phyloP scores from a whole-genome alignment of 1,284 basidiomycete species.

The Apiotrichum domesticum region DNA sequence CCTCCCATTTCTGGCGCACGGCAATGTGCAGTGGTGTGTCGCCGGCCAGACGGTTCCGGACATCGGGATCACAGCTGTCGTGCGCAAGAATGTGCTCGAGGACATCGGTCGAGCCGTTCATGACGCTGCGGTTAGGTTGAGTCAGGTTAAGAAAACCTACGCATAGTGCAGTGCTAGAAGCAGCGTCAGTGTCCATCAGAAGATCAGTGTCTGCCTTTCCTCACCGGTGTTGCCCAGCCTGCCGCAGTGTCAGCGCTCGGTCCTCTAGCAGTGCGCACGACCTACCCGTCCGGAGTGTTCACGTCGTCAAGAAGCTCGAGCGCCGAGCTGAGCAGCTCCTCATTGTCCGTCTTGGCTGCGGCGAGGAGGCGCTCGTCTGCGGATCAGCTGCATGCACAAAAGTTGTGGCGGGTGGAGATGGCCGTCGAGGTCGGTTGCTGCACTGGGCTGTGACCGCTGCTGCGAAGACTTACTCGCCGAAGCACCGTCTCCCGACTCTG shows the following conservation, averaged over 20 bases:
- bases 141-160: conserved; percentile 50
- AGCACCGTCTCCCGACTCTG: conserved; percentile 32
- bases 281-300: conserved; percentile 70
- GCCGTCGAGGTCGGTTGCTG: too few species aligned
- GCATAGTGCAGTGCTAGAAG: conserved; percentile 67
- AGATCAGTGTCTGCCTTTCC: too few species aligned
- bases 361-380: conserved; percentile 67
- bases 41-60: conserved; percentile 64
- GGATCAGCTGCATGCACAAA: background rate
- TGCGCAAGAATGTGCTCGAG: conserved; percentile 67
- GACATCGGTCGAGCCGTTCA: conserved; percentile 56
- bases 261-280: conserved; percentile 11
- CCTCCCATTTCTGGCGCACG: conserved; percentile 56
- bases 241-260: conserved; percentile 12
- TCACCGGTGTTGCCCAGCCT: conserved; percentile 68
- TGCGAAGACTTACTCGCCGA: conserved; percentile 34
- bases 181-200: background rate
- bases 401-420: too few species aligned
- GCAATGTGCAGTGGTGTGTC: conserved; percentile 81
- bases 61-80: conserved; percentile 77
- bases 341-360: conserved; percentile 69
- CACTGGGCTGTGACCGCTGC: background rate
- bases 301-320: conserved; percentile 60
- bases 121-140: conserved; percentile 22
- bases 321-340: conserved; percentile 60